phyloP scores from a whole-genome alignment of 176 grass and related monocot genomes.

The Neostapfia colusana region DNA sequence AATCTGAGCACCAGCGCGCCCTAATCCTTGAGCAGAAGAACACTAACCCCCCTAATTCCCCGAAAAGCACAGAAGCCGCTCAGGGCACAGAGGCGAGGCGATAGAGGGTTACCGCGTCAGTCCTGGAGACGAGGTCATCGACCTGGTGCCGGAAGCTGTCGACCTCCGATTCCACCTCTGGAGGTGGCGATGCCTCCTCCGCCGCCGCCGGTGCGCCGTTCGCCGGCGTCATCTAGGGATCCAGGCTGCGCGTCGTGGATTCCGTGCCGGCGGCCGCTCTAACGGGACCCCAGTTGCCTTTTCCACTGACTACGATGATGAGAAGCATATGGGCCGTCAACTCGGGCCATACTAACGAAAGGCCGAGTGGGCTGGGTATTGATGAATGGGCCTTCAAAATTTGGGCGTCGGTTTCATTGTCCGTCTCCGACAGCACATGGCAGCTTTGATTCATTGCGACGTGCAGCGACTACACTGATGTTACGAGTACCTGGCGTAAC shows the following conservation, averaged over 20 bases:
- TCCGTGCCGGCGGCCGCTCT: not conserved
- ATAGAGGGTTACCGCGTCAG: slow-evolving; percentile 46
- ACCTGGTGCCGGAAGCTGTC: slow-evolving; percentile 48
- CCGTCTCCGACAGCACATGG: not conserved
- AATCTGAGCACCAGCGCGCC: not conserved
- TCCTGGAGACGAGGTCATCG: slow-evolving; percentile 48
- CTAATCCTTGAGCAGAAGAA: not conserved
- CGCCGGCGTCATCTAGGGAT: slow-evolving; percentile 48
- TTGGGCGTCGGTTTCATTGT: not conserved
- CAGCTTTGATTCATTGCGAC: too few species aligned
- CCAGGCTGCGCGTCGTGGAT: not conserved
- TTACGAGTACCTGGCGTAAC: too few species aligned
- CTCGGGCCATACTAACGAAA: not conserved
- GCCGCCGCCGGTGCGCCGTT: slow-evolving; percentile 1
- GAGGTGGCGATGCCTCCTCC: not conserved
- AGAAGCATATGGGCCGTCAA: not conserved
- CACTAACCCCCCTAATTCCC: not conserved
- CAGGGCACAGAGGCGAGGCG: not conserved
- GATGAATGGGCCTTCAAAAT: too few species aligned
- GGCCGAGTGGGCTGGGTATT: too few species aligned
- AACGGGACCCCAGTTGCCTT: not conserved
- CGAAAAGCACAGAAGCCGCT: not conserved
- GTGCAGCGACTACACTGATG: too few species aligned
- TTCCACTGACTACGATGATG: not conserved
- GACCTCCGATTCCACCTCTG: slow-evolving; percentile 21